These are phyloP conservation scores for Paramecium pentaurelia DNA, from an alignment of 73 alveolate genomes.

Conservation along the genomic window DNA sequence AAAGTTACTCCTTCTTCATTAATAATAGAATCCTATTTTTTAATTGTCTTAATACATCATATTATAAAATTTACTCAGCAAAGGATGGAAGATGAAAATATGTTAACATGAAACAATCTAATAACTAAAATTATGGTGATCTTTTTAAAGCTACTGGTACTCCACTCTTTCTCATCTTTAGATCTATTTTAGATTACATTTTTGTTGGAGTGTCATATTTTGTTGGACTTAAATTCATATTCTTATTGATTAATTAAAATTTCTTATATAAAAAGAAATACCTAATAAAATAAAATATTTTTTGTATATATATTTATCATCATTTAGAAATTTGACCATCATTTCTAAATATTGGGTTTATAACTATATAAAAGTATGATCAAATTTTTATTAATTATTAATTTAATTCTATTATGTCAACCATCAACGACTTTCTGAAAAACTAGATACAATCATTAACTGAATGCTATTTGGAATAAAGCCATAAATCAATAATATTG, in stretches of 20 bases:
- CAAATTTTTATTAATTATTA: not conserved
- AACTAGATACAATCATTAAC: not conserved
- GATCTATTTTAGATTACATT: not conserved
- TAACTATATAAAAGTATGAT: not conserved
- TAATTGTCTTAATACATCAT: not conserved
- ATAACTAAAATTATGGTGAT: not conserved
- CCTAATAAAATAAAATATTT: not conserved
- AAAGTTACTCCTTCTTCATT: not conserved
- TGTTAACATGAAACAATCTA: not conserved
- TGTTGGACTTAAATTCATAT: not conserved
- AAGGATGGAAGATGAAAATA: slow-evolving; percentile 1
- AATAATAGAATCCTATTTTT: not conserved
- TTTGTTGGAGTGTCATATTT: not conserved
- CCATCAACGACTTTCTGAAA: not conserved
- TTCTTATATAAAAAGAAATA: not conserved
- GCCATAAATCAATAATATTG: not conserved
- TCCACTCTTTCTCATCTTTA: not conserved
- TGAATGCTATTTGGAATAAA: not conserved
- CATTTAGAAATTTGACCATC: no score
- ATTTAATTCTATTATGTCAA: not conserved
- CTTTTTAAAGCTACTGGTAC: slow-evolving; percentile 12
- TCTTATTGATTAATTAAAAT: not conserved
- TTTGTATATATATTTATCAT: not conserved
- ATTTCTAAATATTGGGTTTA: not conserved
- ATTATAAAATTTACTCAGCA: not conserved